These are phyloP conservation scores for Phoma sp. DNA, from an alignment of 2,329 filamentous ascomycete genomes.

Conservation along the genomic window DNA sequence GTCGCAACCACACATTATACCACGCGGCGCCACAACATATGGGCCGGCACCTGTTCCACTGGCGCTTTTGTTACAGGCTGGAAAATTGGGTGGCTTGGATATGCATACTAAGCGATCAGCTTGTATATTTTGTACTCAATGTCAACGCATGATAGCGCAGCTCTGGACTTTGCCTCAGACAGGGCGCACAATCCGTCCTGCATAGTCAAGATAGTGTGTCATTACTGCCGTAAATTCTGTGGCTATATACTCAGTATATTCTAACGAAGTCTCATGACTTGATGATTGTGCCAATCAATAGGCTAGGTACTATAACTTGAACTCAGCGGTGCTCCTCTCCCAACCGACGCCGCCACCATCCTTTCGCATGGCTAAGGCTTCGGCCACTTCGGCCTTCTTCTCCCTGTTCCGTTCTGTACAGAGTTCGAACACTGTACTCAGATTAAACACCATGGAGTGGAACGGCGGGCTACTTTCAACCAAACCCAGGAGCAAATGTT, in stretches of 20 bases:
- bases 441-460: slow-evolving; percentile 83
- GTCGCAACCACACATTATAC: slow-evolving; percentile 11
- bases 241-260: not conserved
- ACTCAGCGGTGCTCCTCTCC: slow-evolving; percentile 75
- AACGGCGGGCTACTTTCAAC: slow-evolving; percentile 66
- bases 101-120: slow-evolving; percentile 3
- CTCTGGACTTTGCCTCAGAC: not conserved
- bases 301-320: slow-evolving; percentile 66
- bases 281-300: not conserved
- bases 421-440: slow-evolving; percentile 89
- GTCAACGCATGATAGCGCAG: not conserved
- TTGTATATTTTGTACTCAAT: slow-evolving; percentile 2
- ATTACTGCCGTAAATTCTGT: slow-evolving; percentile 3
- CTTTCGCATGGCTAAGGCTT: slow-evolving; percentile 68
- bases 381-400: slow-evolving; percentile 73
- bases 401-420: slow-evolving; percentile 77
- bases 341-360: slow-evolving; percentile 63
- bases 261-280: not conserved
- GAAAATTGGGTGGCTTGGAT: slow-evolving; percentile 8
- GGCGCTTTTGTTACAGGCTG: slow-evolving; percentile 14
- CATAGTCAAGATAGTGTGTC: not conserved
- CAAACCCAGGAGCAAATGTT: slow-evolving; percentile 69
- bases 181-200: too few species aligned
- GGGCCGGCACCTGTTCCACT: slow-evolving; percentile 16
- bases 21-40: slow-evolving; percentile 12